Conservation (phyloP, 169 alveolate species). For the Eimeria tenella region DNA sequence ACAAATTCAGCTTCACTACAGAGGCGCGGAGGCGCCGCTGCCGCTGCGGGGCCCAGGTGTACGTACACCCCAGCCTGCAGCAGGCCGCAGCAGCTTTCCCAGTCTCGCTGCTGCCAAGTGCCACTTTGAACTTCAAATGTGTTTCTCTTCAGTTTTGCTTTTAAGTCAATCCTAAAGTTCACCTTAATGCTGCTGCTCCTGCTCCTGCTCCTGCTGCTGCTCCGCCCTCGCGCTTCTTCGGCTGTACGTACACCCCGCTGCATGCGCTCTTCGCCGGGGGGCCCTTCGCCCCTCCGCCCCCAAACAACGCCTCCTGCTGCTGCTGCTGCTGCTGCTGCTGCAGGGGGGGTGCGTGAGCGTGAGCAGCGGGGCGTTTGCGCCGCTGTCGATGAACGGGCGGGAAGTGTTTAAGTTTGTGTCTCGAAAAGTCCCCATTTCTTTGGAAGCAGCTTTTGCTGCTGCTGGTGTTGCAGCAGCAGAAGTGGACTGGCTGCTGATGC, state of each 20-base stretch:
- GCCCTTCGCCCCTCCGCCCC: no score
- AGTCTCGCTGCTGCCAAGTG: no score
- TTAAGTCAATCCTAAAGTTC: no score
- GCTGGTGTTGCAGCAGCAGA: slow-evolving; percentile 80
- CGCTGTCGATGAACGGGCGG: slow-evolving; percentile 84
- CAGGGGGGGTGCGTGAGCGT: slow-evolving; percentile 1
- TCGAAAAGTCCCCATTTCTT: slow-evolving; percentile 80
- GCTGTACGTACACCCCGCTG: no score
- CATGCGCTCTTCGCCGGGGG: no score
- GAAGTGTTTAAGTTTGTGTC: slow-evolving; percentile 86
- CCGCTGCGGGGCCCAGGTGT: not conserved
- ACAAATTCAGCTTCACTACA: slow-evolving; percentile 31
- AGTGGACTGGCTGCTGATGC: slow-evolving; percentile 85
- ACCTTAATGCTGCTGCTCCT: no score
- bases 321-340: not conserved
- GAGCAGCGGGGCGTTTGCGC: slow-evolving; percentile 71
- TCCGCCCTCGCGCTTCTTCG: no score
- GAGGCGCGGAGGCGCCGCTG: slow-evolving; percentile 14
- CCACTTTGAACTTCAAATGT: no score
- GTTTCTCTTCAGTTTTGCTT: no score
- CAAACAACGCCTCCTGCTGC: no score
- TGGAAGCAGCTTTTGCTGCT: slow-evolving; percentile 76
- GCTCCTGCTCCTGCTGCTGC: no score
- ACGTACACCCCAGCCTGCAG: not conserved
- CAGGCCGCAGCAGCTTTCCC: no score